Conservation (phyloP, 257 asterid species). For the Nemophila menziesii region DNA sequence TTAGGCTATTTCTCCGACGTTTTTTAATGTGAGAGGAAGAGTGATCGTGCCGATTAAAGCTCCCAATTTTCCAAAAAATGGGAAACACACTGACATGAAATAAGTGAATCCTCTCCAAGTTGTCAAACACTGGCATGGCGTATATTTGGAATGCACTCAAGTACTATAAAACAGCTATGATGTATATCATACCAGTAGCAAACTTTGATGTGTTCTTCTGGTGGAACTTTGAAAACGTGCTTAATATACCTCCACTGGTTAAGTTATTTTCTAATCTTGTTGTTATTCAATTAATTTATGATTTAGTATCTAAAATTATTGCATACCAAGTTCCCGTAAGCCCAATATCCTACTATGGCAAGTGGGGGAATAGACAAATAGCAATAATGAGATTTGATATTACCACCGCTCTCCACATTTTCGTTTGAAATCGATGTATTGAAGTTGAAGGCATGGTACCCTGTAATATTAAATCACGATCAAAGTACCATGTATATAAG, state of each 20-base stretch:
- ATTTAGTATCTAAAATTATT: background rate
- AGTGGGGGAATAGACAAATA: constrained; percentile 39
- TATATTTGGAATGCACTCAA: constrained; percentile 54
- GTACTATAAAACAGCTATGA: constrained; percentile 27
- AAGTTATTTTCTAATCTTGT: too few relatives aligned
- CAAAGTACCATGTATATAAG: background rate
- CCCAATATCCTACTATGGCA: constrained; percentile 57
- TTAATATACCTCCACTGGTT: constrained; percentile 26
- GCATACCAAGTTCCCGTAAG: constrained; percentile 39
- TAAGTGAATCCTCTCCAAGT: constrained; percentile 38
- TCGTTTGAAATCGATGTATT: constrained; percentile 17
- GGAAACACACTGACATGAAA: constrained; percentile 43
- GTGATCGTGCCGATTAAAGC: constrained; percentile 38
- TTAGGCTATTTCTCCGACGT: too few relatives aligned
- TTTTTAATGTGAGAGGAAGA: constrained; percentile 42
- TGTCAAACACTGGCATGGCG: constrained; percentile 60
- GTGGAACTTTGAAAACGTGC: constrained; percentile 22
- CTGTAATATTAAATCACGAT: constrained; percentile 14
- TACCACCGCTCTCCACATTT: constrained; percentile 59
- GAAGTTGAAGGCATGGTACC: constrained; percentile 48
- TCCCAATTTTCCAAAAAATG: constrained; percentile 45
- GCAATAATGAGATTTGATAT: constrained; percentile 29
- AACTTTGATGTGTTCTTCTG: constrained; percentile 24
- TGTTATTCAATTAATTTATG: background rate
- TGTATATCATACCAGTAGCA: constrained; percentile 22